Conservation (phyloP, 768 basidiomycete species). For the Amanita brunnescens region DNA sequence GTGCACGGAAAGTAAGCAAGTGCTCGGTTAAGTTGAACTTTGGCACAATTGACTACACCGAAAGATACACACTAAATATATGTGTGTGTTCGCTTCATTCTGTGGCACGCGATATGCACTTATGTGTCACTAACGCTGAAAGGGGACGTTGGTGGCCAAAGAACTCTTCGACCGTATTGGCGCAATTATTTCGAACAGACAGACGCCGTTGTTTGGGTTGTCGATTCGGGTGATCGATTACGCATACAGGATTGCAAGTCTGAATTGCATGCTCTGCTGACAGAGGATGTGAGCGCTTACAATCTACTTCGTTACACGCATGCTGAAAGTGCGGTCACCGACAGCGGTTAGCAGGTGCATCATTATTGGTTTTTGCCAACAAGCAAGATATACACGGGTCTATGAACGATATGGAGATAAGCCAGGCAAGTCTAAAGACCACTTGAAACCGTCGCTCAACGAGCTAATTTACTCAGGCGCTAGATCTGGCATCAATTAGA, state of each 20-base stretch:
- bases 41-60: background rate
- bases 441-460: background rate
- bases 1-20: constrained; percentile 69
- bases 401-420: constrained; percentile 74
- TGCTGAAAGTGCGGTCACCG: constrained; percentile 12
- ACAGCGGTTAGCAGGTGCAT: constrained; percentile 92
- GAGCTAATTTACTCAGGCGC: constrained; percentile 38
- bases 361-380: constrained; percentile 92
- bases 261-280: constrained; percentile 78
- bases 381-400: constrained; percentile 93
- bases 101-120: background rate
- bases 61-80: constrained; percentile 71
- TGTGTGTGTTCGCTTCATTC: constrained; percentile 38
- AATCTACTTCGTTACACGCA: constrained; percentile 6
- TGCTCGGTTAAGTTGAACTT: constrained; percentile 11
- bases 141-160: constrained; percentile 99
- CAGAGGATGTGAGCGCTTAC: constrained; percentile 71
- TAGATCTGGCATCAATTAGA: constrained; percentile 72
- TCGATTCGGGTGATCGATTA: constrained; percentile 89
- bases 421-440: constrained; percentile 48
- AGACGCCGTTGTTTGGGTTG: constrained; percentile 97
- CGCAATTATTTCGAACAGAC: constrained; percentile 99
- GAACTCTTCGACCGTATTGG: constrained; percentile 95
- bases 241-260: constrained; percentile 85
- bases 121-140: constrained; percentile 11